These are phyloP conservation scores for Botrytis aclada DNA, from an alignment of 2,329 filamentous ascomycete genomes.

Conservation along the genomic window DNA sequence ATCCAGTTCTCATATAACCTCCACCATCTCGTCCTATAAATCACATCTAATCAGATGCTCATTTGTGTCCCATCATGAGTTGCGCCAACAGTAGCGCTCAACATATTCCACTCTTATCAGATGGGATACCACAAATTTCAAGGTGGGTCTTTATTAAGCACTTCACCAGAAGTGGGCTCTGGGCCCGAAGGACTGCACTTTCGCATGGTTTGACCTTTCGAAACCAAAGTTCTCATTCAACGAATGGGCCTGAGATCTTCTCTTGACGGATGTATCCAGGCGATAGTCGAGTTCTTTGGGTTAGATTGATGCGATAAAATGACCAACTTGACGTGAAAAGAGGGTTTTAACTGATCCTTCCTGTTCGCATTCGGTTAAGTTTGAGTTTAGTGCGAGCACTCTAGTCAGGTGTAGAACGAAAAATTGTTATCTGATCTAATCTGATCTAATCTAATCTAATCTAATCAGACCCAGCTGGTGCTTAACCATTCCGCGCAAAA, in stretches of 20 bases:
- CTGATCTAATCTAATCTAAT: not conserved
- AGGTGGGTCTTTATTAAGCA: not conserved
- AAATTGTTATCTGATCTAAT: not conserved
- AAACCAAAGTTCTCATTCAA: not conserved
- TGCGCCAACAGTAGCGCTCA: not conserved
- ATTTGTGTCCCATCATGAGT: not conserved
- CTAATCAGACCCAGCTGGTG: not conserved
- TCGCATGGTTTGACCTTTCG: not conserved
- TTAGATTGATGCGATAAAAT: not conserved
- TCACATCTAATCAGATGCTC: not conserved
- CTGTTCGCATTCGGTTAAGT: not conserved
- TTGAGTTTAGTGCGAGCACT: not conserved
- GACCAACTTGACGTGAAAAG: not conserved
- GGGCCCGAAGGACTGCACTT: not conserved
- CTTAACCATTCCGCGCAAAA: too few relatives aligned
- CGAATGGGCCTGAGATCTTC: not conserved
- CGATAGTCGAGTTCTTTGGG: not conserved
- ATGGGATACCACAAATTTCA: not conserved
- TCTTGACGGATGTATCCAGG: not conserved
- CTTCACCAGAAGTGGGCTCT: not conserved
- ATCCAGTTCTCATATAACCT: not conserved
- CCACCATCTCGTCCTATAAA: not conserved
- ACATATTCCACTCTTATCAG: not conserved
- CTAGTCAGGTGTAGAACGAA: not conserved
- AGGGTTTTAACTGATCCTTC: not conserved